These are phyloP conservation scores for Teratosphaeria epicoccoides DNA, from an alignment of 2,329 filamentous ascomycete genomes.

Conservation along the genomic window DNA sequence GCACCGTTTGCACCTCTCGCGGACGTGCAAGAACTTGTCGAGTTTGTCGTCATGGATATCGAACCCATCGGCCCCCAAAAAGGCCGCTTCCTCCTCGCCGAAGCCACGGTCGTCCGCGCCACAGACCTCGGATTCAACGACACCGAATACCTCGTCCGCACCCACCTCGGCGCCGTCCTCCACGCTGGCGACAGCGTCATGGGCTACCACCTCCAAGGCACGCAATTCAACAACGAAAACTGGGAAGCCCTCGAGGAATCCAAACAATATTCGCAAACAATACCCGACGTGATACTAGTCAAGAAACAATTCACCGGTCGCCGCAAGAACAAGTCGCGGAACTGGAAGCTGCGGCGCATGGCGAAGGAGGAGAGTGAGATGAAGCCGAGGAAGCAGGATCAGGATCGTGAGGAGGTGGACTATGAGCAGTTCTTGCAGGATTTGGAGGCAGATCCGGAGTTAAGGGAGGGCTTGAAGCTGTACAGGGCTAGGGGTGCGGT, in stretches of 20 bases:
- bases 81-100: slow-evolving; percentile 74
- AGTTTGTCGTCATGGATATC: slow-evolving; percentile 93
- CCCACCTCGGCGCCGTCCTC: slow-evolving; percentile 76
- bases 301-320: slow-evolving; percentile 92
- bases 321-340: slow-evolving; percentile 60
- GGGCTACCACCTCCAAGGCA: slow-evolving; percentile 82
- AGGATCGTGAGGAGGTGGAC: slow-evolving; percentile 79
- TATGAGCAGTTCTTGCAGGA: slow-evolving; percentile 97
- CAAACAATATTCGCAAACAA: slow-evolving; percentile 61
- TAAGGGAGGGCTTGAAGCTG: slow-evolving; percentile 70
- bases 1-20: slow-evolving; percentile 74
- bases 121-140: slow-evolving; percentile 80
- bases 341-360: slow-evolving; percentile 95
- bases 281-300: slow-evolving; percentile 88
- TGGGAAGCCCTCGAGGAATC: slow-evolving; percentile 74
- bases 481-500: slow-evolving; percentile 58
- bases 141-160: slow-evolving; percentile 77
- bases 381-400: slow-evolving; percentile 74
- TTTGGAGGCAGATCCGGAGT: slow-evolving; percentile 88
- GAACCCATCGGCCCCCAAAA: slow-evolving; percentile 65
- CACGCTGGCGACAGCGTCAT: slow-evolving; percentile 85
- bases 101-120: slow-evolving; percentile 78
- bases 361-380: slow-evolving; percentile 78
- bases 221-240: slow-evolving; percentile 84
- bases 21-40: slow-evolving; percentile 72